These are phyloP conservation scores for Marasmius sp. DNA, from an alignment of 1,284 basidiomycete species.

Conservation along the genomic window DNA sequence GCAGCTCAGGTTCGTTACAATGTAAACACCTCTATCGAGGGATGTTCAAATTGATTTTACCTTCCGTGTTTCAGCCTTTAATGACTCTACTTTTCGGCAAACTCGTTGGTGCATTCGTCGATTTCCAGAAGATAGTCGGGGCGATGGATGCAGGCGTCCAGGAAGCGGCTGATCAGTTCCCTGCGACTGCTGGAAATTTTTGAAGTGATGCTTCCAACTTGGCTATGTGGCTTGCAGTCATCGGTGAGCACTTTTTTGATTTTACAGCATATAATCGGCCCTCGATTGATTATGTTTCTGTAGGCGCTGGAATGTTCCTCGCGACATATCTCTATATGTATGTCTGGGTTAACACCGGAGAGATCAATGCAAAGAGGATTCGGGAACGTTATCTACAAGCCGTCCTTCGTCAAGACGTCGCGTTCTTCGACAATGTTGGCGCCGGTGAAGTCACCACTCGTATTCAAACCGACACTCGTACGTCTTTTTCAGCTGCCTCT, in stretches of 20 bases:
- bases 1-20: conserved; percentile 63
- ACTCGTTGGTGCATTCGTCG: conserved; percentile 75
- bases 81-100: conserved; percentile 85
- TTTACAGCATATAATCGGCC: background rate
- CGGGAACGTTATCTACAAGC: conserved; percentile 76
- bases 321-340: conserved; percentile 81
- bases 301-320: conserved; percentile 68
- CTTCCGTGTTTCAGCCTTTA: conserved; percentile 53
- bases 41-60: background rate
- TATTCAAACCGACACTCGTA: conserved; percentile 89
- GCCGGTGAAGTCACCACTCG: conserved; percentile 95
- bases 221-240: conserved; percentile 66
- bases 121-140: conserved; percentile 44
- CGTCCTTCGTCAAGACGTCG: conserved; percentile 81
- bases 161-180: background rate
- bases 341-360: conserved; percentile 89
- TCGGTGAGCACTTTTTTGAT: conserved; percentile 54
- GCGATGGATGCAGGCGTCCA: conserved; percentile 27
- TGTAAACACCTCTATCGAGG: conserved; percentile 6
- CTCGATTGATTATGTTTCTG: background rate
- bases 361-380: conserved; percentile 83
- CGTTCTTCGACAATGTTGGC: conserved; percentile 91
- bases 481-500: conserved; percentile 25
- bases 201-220: conserved; percentile 51
- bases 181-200: conserved; percentile 46